phyloP scores from a whole-genome alignment of 164 flowering plant species.

The Tinospora cordifolia region DNA sequence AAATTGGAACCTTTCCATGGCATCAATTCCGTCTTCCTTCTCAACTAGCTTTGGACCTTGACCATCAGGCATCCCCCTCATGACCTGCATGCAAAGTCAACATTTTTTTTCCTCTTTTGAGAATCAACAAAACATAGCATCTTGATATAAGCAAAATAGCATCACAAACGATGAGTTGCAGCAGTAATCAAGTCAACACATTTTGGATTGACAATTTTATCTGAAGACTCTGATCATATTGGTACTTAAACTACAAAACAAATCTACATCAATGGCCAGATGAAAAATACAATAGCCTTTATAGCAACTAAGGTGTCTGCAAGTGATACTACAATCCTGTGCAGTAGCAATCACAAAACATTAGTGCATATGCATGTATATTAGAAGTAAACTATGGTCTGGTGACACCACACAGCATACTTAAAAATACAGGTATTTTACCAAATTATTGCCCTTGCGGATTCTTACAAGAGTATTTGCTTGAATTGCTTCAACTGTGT shows the following conservation, averaged over 20 bases:
- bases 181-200: neutral
- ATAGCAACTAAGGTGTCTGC: neutral
- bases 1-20: constrained; percentile 94
- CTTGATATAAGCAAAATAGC: no score
- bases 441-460: no score
- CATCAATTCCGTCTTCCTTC: constrained; percentile 88
- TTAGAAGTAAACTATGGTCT: no score
- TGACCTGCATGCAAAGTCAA: constrained; percentile 37
- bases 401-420: no score
- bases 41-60: constrained; percentile 89
- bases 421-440: no score
- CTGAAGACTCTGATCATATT: neutral
- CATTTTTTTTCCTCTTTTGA: no score
- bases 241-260: neutral
- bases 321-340: neutral
- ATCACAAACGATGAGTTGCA: no score
- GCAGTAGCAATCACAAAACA: neutral
- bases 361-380: neutral
- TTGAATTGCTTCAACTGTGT: no score
- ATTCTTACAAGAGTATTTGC: no score
- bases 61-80: constrained; percentile 89
- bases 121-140: no score
- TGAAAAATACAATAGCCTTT: no score
- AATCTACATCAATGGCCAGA: neutral
- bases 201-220: neutral